Base-by-base conservation (phyloP, 352 stramenopile species). In the Phytophthora tentaculata region DNA sequence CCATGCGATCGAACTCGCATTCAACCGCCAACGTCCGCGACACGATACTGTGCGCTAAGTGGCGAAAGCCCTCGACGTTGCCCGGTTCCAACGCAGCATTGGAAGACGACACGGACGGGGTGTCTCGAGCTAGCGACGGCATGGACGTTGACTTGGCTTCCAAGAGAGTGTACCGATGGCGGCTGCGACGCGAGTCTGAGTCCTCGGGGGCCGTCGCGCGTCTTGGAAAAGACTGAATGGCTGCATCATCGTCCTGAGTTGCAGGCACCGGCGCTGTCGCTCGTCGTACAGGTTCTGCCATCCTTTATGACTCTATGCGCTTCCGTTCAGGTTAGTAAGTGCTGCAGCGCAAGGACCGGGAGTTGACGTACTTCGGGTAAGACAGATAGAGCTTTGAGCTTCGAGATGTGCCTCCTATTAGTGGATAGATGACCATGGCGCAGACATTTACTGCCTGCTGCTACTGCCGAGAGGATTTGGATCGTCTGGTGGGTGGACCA, bases 41-140 rank as follows among this genome's bases (percentile, higher is more conserved):
- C 10, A 90, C 79, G 61, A 90, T 83, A 47, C 81, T 81, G 24
- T 76, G 70, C 2, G 73, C 77, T 22, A 86, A 45, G 7, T 66
- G 44, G n/a, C 81, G 77, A 53, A 81, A 85, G 1, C 68, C 63
- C 26, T 73, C 64, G 45, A 69, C 71, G 26, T 86, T 79, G 0
- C 67, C 62, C 14, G 67, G 54, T 3, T 53, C 67, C 16, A 89
- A 56, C 1, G 59, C 41, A 3, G 74, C 61, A 22, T 74, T 50
- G 0, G 69, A 64, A 5, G 69, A 64, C 55, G 64, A 71, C 16
- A 67, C 60, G n/a, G 55, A 60, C 1, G 56, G 19, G 17, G 45
- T 68, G 3, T 67, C 62, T 56, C 53, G 59, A 12, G 17, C 32
- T 41, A 12, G 48, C 19, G 43, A 50, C n/a, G 62, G 52, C 57